Percentiles rank a stretch among this genome's conserved stretches.
Evolutionary conservation across 352 stramenopile genomes (phyloP).

Genomic region (Globisporangium cederbergense): DNA sequence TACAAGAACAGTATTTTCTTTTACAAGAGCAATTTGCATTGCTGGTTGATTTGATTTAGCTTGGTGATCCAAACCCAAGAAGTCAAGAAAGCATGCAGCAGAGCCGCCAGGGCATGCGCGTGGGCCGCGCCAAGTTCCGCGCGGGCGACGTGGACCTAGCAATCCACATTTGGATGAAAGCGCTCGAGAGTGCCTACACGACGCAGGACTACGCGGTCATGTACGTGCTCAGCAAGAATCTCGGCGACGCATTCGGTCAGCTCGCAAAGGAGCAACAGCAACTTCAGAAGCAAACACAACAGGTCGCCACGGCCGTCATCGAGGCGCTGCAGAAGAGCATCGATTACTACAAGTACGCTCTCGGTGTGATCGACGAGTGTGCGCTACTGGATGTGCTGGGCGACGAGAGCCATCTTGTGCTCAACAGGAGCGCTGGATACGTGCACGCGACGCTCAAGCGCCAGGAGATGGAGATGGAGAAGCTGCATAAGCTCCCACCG

Average conservation of each 20-base stretch:
- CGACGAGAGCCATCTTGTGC: slow-evolving; percentile 16
- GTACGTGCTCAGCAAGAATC: slow-evolving; percentile 70
- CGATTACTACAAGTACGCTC: slow-evolving; percentile 46
- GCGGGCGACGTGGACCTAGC: slow-evolving; percentile 33
- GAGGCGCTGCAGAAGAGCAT: slow-evolving; percentile 26
- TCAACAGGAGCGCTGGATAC: slow-evolving; percentile 27
- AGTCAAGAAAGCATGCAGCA: not conserved
- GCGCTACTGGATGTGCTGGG: slow-evolving; percentile 22
- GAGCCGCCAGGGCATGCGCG: slow-evolving; percentile 23
- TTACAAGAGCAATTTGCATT: not conserved
- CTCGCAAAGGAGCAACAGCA: slow-evolving; percentile 13
- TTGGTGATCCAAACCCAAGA: not conserved
- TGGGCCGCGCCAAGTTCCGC: slow-evolving; percentile 34
- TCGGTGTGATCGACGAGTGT: slow-evolving; percentile 43
- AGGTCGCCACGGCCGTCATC: not conserved
- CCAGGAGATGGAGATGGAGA: slow-evolving; percentile 17
- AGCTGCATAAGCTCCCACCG: slow-evolving; percentile 5
- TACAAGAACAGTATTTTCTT: not conserved
- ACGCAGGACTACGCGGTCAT: slow-evolving; percentile 44
- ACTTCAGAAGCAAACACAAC: not conserved
- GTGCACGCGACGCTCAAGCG: slow-evolving; percentile 19
- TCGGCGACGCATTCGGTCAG: slow-evolving; percentile 41
- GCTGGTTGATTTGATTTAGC: not conserved
- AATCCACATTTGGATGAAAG: slow-evolving; percentile 45
- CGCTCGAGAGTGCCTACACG: slow-evolving; percentile 42